A percentile compares a stretch with the other conserved stretches of the same genome.
phyloP scores from a whole-genome alignment of 495 filamentous ascomycete species.

The Filosporella fistucella region DNA sequence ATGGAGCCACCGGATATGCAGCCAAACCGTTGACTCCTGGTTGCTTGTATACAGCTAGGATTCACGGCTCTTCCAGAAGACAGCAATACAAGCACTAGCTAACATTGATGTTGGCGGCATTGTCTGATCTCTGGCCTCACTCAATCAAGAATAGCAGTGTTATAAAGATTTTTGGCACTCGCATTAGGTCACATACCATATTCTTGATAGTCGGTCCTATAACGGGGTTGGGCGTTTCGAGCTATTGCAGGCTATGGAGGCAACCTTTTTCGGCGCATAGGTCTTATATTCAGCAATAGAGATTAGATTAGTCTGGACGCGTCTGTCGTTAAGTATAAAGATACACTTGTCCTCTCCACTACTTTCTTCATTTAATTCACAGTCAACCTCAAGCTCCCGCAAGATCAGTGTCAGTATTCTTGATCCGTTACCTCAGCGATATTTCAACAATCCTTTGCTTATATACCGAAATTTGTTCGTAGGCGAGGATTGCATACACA shows the following conservation, averaged over 20 bases:
- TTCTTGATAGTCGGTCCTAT: no score
- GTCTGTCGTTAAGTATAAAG: not conserved
- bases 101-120: no score
- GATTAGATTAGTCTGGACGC: no score
- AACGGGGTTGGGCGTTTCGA: no score
- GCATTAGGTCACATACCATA: no score
- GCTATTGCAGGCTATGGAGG: no score
- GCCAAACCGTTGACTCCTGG: not conserved
- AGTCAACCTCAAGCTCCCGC: not conserved
- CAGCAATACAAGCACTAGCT: not conserved
- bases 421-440: not conserved
- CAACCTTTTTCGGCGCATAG: no score
- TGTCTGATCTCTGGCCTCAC: no score
- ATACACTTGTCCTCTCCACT: not conserved
- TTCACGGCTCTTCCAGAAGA: not conserved
- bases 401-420: not conserved
- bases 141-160: no score
- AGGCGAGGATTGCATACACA: not conserved
- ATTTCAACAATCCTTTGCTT: not conserved
- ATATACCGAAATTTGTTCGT: not conserved
- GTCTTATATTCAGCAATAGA: no score
- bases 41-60: not conserved
- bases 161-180: no score
- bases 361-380: not conserved
- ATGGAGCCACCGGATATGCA: not conserved